A percentile compares a stretch with the other conserved stretches of the same genome.
These are phyloP conservation scores for Pueraria montana DNA, from an alignment of 306 rosid species.

Conservation along the genomic window DNA sequence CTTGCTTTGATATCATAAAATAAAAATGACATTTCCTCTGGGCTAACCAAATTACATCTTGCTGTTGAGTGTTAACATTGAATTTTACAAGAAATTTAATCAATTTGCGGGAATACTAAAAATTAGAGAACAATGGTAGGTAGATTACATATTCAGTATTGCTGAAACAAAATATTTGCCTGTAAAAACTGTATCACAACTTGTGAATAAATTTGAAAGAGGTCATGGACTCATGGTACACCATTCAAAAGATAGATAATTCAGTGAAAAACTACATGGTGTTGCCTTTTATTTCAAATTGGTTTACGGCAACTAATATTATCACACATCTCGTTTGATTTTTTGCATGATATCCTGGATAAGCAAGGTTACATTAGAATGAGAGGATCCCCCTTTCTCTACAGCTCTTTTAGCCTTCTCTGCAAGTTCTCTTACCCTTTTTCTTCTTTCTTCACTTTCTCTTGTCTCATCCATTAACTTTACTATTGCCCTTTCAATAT, in stretches of 20 bases:
- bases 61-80: background rate
- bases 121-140: background rate
- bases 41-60: background rate
- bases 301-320: background rate
- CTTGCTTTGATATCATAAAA: background rate
- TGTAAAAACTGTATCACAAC: background rate
- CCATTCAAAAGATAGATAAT: background rate
- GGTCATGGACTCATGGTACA: background rate
- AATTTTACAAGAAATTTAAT: background rate
- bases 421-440: conserved; percentile 42
- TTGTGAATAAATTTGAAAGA: background rate
- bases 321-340: background rate
- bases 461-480: conserved; percentile 51
- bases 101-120: background rate
- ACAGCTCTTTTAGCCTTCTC: conserved; percentile 56
- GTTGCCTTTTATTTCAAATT: background rate
- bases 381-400: conserved; percentile 75
- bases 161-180: background rate
- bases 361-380: conserved; percentile 36
- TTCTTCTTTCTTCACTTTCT: conserved; percentile 55
- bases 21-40: background rate
- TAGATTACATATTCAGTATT: background rate
- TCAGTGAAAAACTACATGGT: background rate
- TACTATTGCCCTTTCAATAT: conserved; percentile 52
- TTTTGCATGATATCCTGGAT: conserved; percentile 61